Percentiles rank a stretch among this genome's conserved stretches.
Conservation (phyloP, 2,329 filamentous ascomycete genomes). For the Rosellinia necatrix region DNA sequence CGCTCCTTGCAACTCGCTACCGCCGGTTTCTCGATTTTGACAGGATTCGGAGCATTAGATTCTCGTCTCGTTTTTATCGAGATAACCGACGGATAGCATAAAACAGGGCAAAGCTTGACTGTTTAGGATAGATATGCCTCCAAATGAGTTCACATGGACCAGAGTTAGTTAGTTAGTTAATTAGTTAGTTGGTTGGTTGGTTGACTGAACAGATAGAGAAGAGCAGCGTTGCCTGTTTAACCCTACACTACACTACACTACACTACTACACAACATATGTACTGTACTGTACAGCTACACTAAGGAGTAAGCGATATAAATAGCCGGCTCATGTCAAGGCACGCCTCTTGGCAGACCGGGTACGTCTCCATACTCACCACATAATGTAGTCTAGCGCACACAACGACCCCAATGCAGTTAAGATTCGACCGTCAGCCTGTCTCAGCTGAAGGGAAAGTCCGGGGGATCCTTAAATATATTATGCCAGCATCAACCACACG, state of each 20-base stretch:
- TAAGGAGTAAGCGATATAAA: slow-evolving; percentile 13
- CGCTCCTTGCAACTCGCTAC: no score
- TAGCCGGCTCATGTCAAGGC: slow-evolving; percentile 2
- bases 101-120: no score
- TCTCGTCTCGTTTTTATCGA: no score
- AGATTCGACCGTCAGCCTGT: neutral
- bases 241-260: neutral
- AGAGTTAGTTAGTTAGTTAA: no score
- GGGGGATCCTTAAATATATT: neutral
- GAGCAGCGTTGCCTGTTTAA: neutral
- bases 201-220: no score
- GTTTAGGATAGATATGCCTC: no score
- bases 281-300: no score
- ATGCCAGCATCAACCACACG: neutral
- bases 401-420: neutral
- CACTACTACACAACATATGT: no score
- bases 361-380: neutral
- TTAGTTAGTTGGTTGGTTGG: no score
- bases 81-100: no score
- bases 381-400: no score
- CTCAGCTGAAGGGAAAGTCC: slow-evolving; percentile 10
- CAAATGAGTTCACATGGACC: no score
- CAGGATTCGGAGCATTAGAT: neutral
- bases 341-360: slow-evolving; percentile 1
- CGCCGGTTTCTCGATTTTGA: neutral